These are phyloP conservation scores for Adenanthera pavonina DNA, from an alignment of 306 rosid species.

Conservation along the genomic window DNA sequence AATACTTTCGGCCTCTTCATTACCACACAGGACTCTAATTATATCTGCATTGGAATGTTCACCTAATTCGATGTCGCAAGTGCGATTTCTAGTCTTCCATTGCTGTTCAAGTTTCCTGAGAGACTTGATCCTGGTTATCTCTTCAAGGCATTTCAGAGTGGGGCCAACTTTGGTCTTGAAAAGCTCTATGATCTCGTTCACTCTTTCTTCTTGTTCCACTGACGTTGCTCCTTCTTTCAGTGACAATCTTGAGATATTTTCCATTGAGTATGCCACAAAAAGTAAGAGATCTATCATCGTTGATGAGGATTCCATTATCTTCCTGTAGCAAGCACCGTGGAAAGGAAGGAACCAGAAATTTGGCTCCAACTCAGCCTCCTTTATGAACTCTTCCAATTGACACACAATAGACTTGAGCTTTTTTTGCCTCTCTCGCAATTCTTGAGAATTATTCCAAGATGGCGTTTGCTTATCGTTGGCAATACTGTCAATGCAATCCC, in stretches of 20 bases:
- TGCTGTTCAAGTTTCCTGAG: slow-evolving; percentile 41
- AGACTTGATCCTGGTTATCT: slow-evolving; percentile 44
- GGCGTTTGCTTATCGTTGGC: slow-evolving; percentile 26
- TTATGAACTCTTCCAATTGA: slow-evolving; percentile 50
- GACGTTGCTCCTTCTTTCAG: slow-evolving; percentile 15
- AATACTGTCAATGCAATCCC: slow-evolving; percentile 54
- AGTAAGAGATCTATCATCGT: slow-evolving; percentile 55
- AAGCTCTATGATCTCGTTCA: slow-evolving; percentile 49
- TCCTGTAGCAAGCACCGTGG: slow-evolving; percentile 52
- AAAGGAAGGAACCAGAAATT: slow-evolving; percentile 83
- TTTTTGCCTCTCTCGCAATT: slow-evolving; percentile 47
- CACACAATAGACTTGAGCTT: slow-evolving; percentile 51
- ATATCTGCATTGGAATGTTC: slow-evolving; percentile 40
- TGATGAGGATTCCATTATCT: slow-evolving; percentile 58
- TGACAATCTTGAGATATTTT: slow-evolving; percentile 44
- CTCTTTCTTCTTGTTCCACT: slow-evolving; percentile 36
- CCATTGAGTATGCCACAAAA: slow-evolving; percentile 53
- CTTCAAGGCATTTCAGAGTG: slow-evolving; percentile 46
- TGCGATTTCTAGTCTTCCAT: slow-evolving; percentile 37
- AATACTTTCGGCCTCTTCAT: slow-evolving; percentile 51
- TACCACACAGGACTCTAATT: slow-evolving; percentile 34
- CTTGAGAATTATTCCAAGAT: slow-evolving; percentile 37
- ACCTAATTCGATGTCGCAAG: slow-evolving; percentile 54
- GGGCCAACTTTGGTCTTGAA: slow-evolving; percentile 49
- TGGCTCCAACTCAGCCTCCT: slow-evolving; percentile 77